Evolutionary conservation across 1,284 basidiomycete genomes (phyloP), one percentile per base, ranked within the genome.

Genomic region (Sanghuangporus baumii): DNA sequence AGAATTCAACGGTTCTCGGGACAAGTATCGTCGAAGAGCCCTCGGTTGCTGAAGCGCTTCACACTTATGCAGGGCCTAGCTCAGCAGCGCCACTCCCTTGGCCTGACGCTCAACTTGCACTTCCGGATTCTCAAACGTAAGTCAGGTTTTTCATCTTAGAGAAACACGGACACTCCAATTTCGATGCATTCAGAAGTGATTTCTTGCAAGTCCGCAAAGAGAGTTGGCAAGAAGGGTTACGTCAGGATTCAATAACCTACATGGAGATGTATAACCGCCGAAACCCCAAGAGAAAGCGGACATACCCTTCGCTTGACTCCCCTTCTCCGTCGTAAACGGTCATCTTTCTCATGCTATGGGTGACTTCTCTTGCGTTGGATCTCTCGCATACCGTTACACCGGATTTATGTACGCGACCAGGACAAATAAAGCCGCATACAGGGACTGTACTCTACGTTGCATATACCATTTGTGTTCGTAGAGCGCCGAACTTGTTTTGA

Each of bases 201-300:
- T 41, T 8, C n/a, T 41, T 58, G 11, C 7, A 43, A 3, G 36
- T 51, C 31, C 14, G 46, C 16, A 31, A 46, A 31, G 57, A 34
- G 12, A 59, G 23, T 26, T 59, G 57, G 57, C 41, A 59, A 34
- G 16, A 59, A 20, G 31, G 31, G 6, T 26, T 59, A 14, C 57
- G 43, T 12, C 57, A 51, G 40, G 57, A 59, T 8, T 59, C 57
- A 18, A 59, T 59, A 37, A 36, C 57, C 12, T 48, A 59, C 23
- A 47, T 48, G 57, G 57, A 59, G 43, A 59, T 59, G 57, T 38
- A 59, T n/a, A 59, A 47, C 23, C 57, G 57, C 43, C 31, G 31
- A 23, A 56, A 56, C 20, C 55, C 55, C 6, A 56, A 16, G 18
- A 34, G n/a, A 0, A 56, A 38, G 37, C 55, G 55, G 14, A 6